These are phyloP conservation scores for Corylus heterophylla DNA, from an alignment of 306 rosid species.

Conservation along the genomic window DNA sequence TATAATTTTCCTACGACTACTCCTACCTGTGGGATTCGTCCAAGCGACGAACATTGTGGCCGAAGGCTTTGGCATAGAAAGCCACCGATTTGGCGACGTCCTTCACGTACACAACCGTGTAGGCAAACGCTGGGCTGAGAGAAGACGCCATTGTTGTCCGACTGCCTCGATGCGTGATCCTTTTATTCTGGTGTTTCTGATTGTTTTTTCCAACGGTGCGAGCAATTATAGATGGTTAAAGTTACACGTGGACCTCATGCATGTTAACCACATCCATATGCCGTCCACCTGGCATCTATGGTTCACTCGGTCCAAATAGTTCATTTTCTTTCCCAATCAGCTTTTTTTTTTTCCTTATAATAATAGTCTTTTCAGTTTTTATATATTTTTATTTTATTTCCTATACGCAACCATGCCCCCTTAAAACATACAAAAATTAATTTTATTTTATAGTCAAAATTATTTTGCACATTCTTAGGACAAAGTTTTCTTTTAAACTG, in stretches of 20 bases:
- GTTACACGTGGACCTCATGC: conserved; percentile 35
- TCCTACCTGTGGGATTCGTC: conserved; percentile 67
- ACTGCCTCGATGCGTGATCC: background rate
- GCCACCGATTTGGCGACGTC: conserved; percentile 65
- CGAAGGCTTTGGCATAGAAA: conserved; percentile 80
- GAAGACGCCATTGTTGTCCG: conserved; percentile 45
- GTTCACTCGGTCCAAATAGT: background rate
- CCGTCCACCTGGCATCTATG: conserved; percentile 17
- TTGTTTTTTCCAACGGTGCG: conserved; percentile 21
- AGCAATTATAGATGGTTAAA: background rate
- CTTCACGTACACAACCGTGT: conserved; percentile 65
- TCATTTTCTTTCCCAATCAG: background rate
- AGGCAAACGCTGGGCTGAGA: conserved; percentile 53
- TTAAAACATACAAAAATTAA: too few species aligned
- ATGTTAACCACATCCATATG: background rate
- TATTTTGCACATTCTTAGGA: too few species aligned
- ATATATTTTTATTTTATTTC: too few species aligned
- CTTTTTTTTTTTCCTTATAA: background rate
- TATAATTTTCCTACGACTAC: too few species aligned
- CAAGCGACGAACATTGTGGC: conserved; percentile 66
- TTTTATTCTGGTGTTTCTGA: background rate
- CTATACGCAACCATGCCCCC: too few species aligned
- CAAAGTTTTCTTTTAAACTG: too few species aligned
- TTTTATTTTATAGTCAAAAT: too few species aligned
- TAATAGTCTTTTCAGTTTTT: background rate